These are phyloP conservation scores for Globisporangium perplexum DNA, from an alignment of 352 stramenopile species.

Conservation along the genomic window DNA sequence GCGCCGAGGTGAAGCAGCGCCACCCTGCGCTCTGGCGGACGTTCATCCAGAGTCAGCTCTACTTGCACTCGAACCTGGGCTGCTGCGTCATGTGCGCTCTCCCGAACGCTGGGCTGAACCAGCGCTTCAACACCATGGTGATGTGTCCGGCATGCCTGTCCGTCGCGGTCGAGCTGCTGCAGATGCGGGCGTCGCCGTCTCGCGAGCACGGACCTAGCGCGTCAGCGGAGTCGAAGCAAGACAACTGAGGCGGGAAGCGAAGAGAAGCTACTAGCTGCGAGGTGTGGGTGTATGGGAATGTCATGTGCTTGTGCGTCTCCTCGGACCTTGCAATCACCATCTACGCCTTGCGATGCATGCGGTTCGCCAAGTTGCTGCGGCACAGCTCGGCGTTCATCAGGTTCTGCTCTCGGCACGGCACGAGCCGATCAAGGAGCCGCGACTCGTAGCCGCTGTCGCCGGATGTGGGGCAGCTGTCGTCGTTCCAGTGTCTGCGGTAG, in stretches of 20 bases:
- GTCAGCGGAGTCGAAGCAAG: slow-evolving; percentile 8
- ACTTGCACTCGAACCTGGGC: slow-evolving; percentile 12
- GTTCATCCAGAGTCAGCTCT: slow-evolving; percentile 28
- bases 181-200: background rate
- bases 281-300: background rate
- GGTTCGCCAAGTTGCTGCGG: background rate
- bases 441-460: background rate
- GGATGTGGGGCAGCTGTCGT: background rate
- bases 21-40: slow-evolving; percentile 39
- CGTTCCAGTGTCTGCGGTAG: background rate
- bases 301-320: background rate
- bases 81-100: slow-evolving; percentile 33
- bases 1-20: slow-evolving; percentile 21
- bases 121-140: slow-evolving; percentile 49
- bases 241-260: background rate
- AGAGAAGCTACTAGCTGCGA: background rate
- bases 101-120: slow-evolving; percentile 34
- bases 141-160: slow-evolving; percentile 39
- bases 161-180: slow-evolving; percentile 16
- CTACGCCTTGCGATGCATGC: slow-evolving; percentile 3
- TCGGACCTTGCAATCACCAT: background rate
- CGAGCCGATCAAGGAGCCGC: slow-evolving; percentile 6
- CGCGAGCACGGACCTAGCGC: background rate
- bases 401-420: slow-evolving; percentile 21
- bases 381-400: slow-evolving; percentile 17